Conservation (phyloP, 768 basidiomycete species). For the Cyclocybe aegerita region DNA sequence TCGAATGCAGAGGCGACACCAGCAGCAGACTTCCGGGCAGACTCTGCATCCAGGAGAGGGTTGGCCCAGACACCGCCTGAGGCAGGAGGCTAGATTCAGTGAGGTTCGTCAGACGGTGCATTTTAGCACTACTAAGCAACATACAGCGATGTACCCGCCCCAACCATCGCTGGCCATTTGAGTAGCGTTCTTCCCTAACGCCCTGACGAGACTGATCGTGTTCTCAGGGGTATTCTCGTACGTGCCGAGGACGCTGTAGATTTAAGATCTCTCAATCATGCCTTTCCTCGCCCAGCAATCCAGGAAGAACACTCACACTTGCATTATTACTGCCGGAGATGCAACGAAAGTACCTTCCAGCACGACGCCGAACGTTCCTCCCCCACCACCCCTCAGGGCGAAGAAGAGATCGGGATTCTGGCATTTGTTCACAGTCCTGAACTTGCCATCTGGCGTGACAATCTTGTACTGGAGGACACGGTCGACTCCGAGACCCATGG, state of each 20-base stretch:
- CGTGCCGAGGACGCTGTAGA: constrained; percentile 10
- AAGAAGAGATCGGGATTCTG: constrained; percentile 46
- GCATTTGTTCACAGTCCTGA: constrained; percentile 37
- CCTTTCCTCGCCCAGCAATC: too few relatives aligned
- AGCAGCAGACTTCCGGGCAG: too few relatives aligned
- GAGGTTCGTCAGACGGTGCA: too few relatives aligned
- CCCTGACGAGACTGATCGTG: constrained; percentile 11
- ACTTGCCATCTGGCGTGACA: constrained; percentile 44
- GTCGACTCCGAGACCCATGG: constrained; percentile 16
- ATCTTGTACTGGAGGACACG: constrained; percentile 25
- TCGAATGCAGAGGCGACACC: too few relatives aligned
- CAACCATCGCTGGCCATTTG: constrained; percentile 18
- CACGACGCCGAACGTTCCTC: constrained; percentile 43
- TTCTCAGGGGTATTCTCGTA: constrained; percentile 16
- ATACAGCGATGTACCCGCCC: constrained; percentile 19
- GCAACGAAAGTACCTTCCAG: constrained; percentile 18
- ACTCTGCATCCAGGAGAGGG: too few relatives aligned
- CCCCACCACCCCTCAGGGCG: constrained; percentile 43
- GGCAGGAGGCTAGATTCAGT: too few relatives aligned
- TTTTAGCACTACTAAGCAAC: not conserved
- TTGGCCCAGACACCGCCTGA: too few relatives aligned
- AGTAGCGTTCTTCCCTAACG: constrained; percentile 12
- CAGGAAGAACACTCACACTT: constrained; percentile 9
- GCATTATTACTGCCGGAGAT: constrained; percentile 12
- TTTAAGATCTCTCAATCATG: too few relatives aligned